Evolutionary conservation across 75 land plant genomes (phyloP).

Genomic region (Picea sitchensis): DNA sequence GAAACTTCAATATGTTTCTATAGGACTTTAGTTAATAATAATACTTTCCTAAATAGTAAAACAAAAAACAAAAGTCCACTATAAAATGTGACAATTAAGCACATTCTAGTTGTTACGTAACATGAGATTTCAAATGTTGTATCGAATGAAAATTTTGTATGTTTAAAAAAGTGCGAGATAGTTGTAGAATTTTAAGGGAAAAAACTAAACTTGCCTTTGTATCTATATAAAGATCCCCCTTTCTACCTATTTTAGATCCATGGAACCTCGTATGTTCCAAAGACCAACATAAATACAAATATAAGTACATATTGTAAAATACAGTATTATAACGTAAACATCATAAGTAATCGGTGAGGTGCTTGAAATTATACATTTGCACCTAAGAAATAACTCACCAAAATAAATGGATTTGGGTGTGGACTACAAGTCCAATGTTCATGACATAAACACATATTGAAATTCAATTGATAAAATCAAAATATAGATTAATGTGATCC

Average conservation of each 20-base stretch:
- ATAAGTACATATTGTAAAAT: background rate
- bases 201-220: constrained; percentile 21
- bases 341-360: too few relatives aligned
- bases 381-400: too few relatives aligned
- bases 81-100: background rate
- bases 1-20: background rate
- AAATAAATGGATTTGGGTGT: too few relatives aligned
- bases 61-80: background rate
- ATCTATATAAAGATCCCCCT: constrained; percentile 36
- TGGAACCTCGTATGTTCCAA: constrained; percentile 30
- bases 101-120: background rate
- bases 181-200: background rate
- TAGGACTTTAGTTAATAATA: background rate
- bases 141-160: background rate
- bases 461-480: too few relatives aligned
- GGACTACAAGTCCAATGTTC: too few relatives aligned
- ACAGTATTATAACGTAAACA: too few relatives aligned
- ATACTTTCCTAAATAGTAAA: background rate
- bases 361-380: too few relatives aligned
- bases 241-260: constrained; percentile 27
- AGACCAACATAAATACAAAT: background rate
- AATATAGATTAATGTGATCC: too few relatives aligned
- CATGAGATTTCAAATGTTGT: background rate
- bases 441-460: too few relatives aligned
- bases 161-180: background rate